A percentile compares a stretch with the other conserved stretches of the same genome.
phyloP scores from a whole-genome alignment of 257 asterid species.

The Gardenia jasminoides region DNA sequence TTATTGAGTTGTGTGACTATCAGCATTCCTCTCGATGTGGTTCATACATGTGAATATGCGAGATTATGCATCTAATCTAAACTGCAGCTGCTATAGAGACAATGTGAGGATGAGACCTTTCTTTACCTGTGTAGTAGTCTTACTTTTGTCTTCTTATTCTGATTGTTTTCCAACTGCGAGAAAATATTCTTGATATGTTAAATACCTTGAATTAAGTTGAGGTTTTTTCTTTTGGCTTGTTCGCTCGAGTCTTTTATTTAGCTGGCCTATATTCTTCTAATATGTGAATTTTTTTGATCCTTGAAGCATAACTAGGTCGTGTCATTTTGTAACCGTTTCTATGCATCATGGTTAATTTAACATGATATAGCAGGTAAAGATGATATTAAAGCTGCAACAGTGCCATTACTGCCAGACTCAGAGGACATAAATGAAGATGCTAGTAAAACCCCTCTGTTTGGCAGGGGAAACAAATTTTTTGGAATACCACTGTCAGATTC shows the following conservation, averaged over 20 bases:
- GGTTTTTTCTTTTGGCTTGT: neutral
- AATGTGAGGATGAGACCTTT: neutral
- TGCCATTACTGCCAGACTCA: conserved; percentile 40
- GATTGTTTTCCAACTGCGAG: neutral
- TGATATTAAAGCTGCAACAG: conserved; percentile 37
- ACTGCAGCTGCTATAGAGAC: neutral
- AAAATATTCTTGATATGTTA: too few species aligned
- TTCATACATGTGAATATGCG: neutral
- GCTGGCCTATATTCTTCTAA: neutral
- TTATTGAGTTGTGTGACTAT: neutral
- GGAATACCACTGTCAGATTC: conserved; percentile 66
- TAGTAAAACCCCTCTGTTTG: conserved; percentile 46
- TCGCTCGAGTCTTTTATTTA: neutral
- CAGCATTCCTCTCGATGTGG: neutral
- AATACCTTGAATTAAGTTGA: too few species aligned
- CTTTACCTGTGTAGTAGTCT: neutral
- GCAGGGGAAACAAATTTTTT: conserved; percentile 54
- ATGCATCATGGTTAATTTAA: neutral
- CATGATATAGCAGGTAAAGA: conserved; percentile 37
- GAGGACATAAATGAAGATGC: conserved; percentile 48
- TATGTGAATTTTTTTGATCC: neutral
- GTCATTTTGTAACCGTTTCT: neutral
- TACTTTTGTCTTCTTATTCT: neutral
- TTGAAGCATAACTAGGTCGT: neutral
- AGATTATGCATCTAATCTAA: neutral